Percentiles rank a stretch among this genome's conserved stretches.
Conservation (phyloP, 2,329 filamentous ascomycete species). For the Amesomyces nigricolor region DNA sequence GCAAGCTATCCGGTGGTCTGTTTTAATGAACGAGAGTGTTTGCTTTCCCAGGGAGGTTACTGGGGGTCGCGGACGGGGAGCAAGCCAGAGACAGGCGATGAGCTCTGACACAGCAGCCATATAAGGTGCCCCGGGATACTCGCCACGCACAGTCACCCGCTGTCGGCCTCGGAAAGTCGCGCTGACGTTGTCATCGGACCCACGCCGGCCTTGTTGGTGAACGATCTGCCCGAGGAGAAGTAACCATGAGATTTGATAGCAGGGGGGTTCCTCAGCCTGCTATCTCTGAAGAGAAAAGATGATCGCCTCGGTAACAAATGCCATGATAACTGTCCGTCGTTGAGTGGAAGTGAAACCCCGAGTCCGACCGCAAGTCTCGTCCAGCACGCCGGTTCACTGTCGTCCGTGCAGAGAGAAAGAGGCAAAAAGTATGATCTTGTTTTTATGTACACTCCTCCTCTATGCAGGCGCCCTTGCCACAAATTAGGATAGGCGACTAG, state of each 20-base stretch:
- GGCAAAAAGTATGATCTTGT: background rate
- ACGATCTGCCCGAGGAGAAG: slow-evolving; percentile 12
- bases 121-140: background rate
- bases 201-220: slow-evolving; percentile 1
- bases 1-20: background rate
- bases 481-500: background rate
- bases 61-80: background rate
- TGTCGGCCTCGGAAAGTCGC: background rate
- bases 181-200: slow-evolving; percentile 10
- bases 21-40: background rate
- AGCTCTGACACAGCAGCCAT: background rate
- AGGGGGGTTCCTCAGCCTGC: slow-evolving; percentile 3
- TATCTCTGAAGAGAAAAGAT: slow-evolving; percentile 6
- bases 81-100: background rate
- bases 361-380: background rate
- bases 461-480: slow-evolving; percentile 18
- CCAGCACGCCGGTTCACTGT: background rate
- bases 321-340: background rate
- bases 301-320: slow-evolving; percentile 6
- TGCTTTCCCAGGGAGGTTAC: background rate
- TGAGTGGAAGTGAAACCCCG: background rate
- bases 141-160: background rate
- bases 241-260: background rate
- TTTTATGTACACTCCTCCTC: slow-evolving; percentile 2
- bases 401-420: background rate